Percentiles rank a stretch among this genome's conserved stretches.
Conservation (phyloP, 2,329 filamentous ascomycete species). For the Sphaceloma murrayae region DNA sequence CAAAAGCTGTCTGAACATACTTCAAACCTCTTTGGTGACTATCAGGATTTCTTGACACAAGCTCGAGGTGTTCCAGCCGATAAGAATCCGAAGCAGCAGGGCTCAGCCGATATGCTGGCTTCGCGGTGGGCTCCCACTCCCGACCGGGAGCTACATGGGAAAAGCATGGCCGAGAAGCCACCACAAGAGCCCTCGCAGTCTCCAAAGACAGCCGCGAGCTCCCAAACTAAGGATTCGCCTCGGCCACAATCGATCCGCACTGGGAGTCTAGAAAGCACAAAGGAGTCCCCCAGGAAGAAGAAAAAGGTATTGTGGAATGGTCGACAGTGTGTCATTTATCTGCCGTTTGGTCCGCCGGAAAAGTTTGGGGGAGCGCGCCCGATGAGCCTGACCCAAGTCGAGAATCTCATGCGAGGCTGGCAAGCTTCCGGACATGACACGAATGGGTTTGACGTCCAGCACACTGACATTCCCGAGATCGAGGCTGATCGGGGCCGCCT, state of each 20-base stretch:
- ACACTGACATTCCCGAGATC: conserved; percentile 29
- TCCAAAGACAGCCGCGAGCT: neutral
- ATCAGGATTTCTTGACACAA: conserved; percentile 11
- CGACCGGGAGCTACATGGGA: conserved; percentile 13
- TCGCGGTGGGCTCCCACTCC: conserved; percentile 26
- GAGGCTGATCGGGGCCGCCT: conserved; percentile 15
- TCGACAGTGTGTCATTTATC: conserved; percentile 37
- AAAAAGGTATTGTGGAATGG: conserved; percentile 39
- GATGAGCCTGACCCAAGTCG: conserved; percentile 44
- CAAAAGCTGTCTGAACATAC: conserved; percentile 8
- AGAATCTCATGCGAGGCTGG: conserved; percentile 56
- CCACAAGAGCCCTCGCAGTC: conserved; percentile 6
- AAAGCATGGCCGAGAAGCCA: neutral
- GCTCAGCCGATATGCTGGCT: conserved; percentile 17
- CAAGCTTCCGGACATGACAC: conserved; percentile 60
- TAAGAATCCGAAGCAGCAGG: neutral
- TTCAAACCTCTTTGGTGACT: conserved; percentile 6
- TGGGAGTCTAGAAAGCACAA: conserved; percentile 1
- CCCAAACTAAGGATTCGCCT: neutral
- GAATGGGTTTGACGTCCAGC: conserved; percentile 56
- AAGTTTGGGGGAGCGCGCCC: conserved; percentile 36
- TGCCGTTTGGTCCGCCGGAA: conserved; percentile 36
- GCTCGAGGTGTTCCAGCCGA: neutral
- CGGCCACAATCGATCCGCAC: conserved; percentile 4
- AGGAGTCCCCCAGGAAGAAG: conserved; percentile 29